Conservation (phyloP, 495 filamentous ascomycete species). For the Neurospora tetrasperma region DNA sequence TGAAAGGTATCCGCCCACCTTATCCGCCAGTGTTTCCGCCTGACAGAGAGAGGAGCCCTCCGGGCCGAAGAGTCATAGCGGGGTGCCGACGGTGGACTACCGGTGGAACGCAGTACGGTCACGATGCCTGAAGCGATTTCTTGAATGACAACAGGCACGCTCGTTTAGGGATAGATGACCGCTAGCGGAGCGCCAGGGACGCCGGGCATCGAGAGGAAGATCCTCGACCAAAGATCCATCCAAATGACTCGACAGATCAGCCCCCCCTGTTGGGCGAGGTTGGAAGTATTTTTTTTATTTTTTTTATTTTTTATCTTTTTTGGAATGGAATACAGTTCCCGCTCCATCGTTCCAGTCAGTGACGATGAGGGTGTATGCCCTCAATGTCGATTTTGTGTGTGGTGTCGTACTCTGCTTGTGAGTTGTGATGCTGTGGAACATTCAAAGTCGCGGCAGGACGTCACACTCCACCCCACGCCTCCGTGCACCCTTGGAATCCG, state of each 20-base stretch:
- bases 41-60: not conserved
- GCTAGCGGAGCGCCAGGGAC: not conserved
- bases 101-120: not conserved
- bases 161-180: not conserved
- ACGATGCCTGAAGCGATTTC: not conserved
- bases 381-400: not conserved
- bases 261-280: not conserved
- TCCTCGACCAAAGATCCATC: not conserved
- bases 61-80: not conserved
- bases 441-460: not conserved
- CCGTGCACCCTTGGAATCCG: not conserved
- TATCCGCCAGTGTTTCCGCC: not conserved
- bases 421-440: not conserved
- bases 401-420: not conserved
- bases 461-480: not conserved
- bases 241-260: not conserved
- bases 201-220: not conserved
- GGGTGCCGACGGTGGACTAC: not conserved
- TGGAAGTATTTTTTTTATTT: not conserved
- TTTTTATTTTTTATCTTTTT: not conserved
- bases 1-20: not conserved
- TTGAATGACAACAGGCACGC: not conserved
- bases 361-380: not conserved
- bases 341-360: not conserved
- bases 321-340: not conserved